Evolutionary conservation across 2,329 filamentous ascomycete genomes (phyloP).

Genomic region (Colletotrichum sp.): DNA sequence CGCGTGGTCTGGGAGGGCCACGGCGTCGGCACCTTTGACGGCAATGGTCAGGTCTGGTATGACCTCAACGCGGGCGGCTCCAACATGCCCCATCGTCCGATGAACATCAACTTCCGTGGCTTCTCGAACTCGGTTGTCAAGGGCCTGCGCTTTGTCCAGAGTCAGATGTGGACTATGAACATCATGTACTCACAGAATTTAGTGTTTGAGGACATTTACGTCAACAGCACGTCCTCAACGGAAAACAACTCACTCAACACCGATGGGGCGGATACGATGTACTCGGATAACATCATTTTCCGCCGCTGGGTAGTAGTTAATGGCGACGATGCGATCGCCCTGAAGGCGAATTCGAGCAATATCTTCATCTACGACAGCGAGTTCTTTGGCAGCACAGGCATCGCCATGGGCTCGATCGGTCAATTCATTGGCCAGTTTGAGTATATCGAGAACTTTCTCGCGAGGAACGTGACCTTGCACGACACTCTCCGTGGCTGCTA

Average conservation of each 20-base stretch:
- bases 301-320: constrained; percentile 54
- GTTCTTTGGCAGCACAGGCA: constrained; percentile 54
- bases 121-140: constrained; percentile 53
- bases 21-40: constrained; percentile 58
- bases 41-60: constrained; percentile 67
- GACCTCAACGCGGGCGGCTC: constrained; percentile 47
- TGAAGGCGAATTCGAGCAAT: constrained; percentile 62
- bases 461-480: constrained; percentile 48
- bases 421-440: constrained; percentile 56
- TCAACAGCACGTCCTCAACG: constrained; percentile 51
- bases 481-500: constrained; percentile 55
- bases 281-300: constrained; percentile 56
- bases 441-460: constrained; percentile 53
- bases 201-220: constrained; percentile 54
- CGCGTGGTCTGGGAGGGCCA: constrained; percentile 54
- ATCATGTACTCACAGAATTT: constrained; percentile 52
- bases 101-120: constrained; percentile 51
- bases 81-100: constrained; percentile 54
- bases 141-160: constrained; percentile 56
- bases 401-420: constrained; percentile 63
- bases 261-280: constrained; percentile 56
- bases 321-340: constrained; percentile 57
- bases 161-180: constrained; percentile 66
- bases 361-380: constrained; percentile 53
- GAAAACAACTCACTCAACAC: constrained; percentile 41